Evolutionary conservation across 1,284 basidiomycete species (phyloP).

Genomic region (Sanghuangporus sanghuang): DNA sequence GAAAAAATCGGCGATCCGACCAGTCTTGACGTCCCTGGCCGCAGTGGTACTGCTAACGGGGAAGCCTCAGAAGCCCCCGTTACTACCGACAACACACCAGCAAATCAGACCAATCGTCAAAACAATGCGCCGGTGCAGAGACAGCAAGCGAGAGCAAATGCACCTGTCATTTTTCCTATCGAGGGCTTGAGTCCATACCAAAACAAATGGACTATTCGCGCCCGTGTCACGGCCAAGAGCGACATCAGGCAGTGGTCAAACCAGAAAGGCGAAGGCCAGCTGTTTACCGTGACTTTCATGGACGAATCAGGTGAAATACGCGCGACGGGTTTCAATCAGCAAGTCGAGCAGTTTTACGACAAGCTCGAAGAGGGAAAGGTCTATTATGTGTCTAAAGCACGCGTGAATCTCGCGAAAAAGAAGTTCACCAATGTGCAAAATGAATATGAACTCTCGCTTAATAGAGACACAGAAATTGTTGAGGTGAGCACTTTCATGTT

Average conservation of each 20-base stretch:
- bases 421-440: conserved; percentile 91
- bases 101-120: conserved; percentile 9
- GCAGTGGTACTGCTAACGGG: conserved; percentile 22
- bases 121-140: conserved; percentile 19
- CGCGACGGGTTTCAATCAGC: conserved; percentile 89
- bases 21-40: conserved; percentile 32
- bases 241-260: conserved; percentile 93
- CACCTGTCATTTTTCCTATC: conserved; percentile 68
- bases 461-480: conserved; percentile 77
- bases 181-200: conserved; percentile 96
- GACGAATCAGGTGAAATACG: conserved; percentile 94
- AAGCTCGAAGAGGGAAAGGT: conserved; percentile 90
- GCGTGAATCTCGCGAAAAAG: conserved; percentile 95
- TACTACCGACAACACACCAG: conserved; percentile 2
- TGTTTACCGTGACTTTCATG: conserved; percentile 92
- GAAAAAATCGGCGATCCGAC: conserved; percentile 77
- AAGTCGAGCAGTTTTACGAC: conserved; percentile 81
- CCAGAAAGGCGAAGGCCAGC: conserved; percentile 87
- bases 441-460: conserved; percentile 94
- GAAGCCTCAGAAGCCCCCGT: conserved; percentile 20
- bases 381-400: conserved; percentile 87
- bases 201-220: conserved; percentile 99
- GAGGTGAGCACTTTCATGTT: conserved; percentile 43
- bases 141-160: conserved; percentile 25
- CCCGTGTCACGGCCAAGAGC: conserved; percentile 85